Conservation (phyloP, 192 early-diverging fungal species). For the Rhizophagus prolifer region DNA sequence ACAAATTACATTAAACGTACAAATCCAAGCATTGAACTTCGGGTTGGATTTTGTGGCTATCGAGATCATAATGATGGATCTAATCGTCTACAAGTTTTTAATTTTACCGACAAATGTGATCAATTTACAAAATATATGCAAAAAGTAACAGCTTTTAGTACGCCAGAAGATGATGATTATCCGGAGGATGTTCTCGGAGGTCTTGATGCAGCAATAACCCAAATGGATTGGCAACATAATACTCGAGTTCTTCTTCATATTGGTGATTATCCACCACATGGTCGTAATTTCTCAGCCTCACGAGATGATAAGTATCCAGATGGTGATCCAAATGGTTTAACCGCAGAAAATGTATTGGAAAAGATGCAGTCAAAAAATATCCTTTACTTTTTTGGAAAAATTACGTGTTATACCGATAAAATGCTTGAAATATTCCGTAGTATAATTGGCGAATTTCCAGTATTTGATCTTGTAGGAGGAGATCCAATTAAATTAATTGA, state of each 20-base stretch:
- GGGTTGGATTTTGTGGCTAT: conserved; percentile 27
- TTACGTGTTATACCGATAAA: conserved; percentile 14
- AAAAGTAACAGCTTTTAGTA: background rate
- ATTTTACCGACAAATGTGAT: background rate
- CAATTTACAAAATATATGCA: background rate
- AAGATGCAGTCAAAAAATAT: conserved; percentile 20
- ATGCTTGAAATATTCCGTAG: conserved; percentile 26
- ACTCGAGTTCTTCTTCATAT: conserved; percentile 29
- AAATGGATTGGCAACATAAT: conserved; percentile 8
- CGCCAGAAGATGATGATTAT: background rate
- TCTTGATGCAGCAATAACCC: conserved; percentile 23
- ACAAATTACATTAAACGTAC: background rate
- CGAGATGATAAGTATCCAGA: conserved; percentile 25
- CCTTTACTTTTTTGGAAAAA: conserved; percentile 31
- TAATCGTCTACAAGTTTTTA: background rate
- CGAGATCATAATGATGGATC: background rate
- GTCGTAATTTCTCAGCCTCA: background rate
- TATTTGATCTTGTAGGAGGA: conserved; percentile 27
- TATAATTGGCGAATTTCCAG: conserved; percentile 27
- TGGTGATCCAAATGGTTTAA: conserved; percentile 30
- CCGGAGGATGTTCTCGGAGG: conserved; percentile 17
- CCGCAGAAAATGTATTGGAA: conserved; percentile 19
- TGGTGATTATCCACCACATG: conserved; percentile 31
- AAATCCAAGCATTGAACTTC: conserved; percentile 17
- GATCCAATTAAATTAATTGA: conserved; percentile 10